These are phyloP conservation scores for Tetracladium maxilliforme DNA, from an alignment of 2,329 filamentous ascomycete genomes.

Conservation along the genomic window DNA sequence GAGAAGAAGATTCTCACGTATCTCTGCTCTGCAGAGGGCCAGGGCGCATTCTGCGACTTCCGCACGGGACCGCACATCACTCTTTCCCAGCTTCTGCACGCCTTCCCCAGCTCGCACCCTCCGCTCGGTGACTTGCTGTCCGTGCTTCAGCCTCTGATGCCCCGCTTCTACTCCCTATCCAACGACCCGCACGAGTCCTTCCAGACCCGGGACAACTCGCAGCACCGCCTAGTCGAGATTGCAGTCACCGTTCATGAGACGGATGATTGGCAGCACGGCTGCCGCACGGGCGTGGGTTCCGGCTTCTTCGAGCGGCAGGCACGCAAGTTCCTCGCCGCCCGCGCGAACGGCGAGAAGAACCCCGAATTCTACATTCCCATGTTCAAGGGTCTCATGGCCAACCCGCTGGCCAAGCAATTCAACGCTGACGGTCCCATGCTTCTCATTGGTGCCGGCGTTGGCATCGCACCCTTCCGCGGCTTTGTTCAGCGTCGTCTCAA, in stretches of 20 bases:
- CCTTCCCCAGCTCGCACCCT: conserved; percentile 84
- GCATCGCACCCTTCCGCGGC: conserved; percentile 92
- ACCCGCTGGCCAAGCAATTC: conserved; percentile 85
- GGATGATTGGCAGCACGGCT: conserved; percentile 58
- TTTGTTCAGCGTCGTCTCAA: conserved; percentile 91
- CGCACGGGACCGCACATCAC: conserved; percentile 80
- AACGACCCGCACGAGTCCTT: conserved; percentile 89
- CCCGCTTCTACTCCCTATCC: conserved; percentile 93
- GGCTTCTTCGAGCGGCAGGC: conserved; percentile 88
- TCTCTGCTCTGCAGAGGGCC: conserved; percentile 78
- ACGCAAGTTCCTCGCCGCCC: conserved; percentile 51
- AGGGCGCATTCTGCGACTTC: conserved; percentile 86
- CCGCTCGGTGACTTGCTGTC: conserved; percentile 72
- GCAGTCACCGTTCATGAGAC: conserved; percentile 93
- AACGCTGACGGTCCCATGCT: conserved; percentile 93
- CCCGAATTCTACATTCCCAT: conserved; percentile 71
- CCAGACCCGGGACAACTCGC: conserved; percentile 23
- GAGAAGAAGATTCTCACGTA: conserved; percentile 84
- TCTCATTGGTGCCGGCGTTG: conserved; percentile 88
- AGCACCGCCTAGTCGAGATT: conserved; percentile 77
- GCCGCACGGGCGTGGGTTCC: conserved; percentile 73
- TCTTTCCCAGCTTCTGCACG: conserved; percentile 70
- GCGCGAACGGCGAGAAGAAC: conserved; percentile 39
- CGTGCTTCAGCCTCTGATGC: conserved; percentile 79
- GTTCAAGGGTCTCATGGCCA: conserved; percentile 97